phyloP scores from a whole-genome alignment of 768 basidiomycete species.

The Lyophyllum atratum region DNA sequence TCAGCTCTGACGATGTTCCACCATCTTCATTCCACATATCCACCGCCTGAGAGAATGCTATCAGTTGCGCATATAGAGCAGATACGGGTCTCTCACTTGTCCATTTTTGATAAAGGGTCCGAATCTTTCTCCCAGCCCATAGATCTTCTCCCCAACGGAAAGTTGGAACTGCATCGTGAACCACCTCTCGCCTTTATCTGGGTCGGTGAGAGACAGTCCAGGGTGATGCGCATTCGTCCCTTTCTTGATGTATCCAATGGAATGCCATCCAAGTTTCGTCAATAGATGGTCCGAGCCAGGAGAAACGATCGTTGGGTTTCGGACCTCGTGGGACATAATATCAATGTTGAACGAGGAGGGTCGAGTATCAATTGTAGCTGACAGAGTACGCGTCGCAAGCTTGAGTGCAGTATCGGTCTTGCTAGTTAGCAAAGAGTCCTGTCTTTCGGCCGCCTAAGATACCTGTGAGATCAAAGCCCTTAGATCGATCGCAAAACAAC shows the following conservation, averaged over 20 bases:
- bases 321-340: conserved; percentile 21
- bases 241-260: conserved; percentile 30
- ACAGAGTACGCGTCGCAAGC: conserved; percentile 23
- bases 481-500: neutral
- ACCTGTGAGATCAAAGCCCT: neutral
- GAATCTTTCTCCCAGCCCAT: conserved; percentile 49
- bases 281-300: conserved; percentile 24
- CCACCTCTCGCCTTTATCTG: conserved; percentile 25
- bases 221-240: conserved; percentile 21
- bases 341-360: conserved; percentile 31
- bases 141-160: conserved; percentile 44
- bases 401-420: conserved; percentile 24
- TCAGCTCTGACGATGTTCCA: conserved; percentile 39
- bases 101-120: conserved; percentile 50
- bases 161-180: conserved; percentile 38
- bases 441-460: conserved; percentile 11
- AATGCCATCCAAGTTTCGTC: conserved; percentile 32
- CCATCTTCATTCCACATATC: conserved; percentile 48
- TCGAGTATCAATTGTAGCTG: conserved; percentile 28
- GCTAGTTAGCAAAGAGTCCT: conserved; percentile 18
- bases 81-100: conserved; percentile 21
- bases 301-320: conserved; percentile 23
- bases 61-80: neutral
- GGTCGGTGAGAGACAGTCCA: conserved; percentile 21
- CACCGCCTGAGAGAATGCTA: conserved; percentile 20